These are phyloP conservation scores for Penicillium flavigenum DNA, from an alignment of 495 filamentous ascomycete species.

Conservation along the genomic window DNA sequence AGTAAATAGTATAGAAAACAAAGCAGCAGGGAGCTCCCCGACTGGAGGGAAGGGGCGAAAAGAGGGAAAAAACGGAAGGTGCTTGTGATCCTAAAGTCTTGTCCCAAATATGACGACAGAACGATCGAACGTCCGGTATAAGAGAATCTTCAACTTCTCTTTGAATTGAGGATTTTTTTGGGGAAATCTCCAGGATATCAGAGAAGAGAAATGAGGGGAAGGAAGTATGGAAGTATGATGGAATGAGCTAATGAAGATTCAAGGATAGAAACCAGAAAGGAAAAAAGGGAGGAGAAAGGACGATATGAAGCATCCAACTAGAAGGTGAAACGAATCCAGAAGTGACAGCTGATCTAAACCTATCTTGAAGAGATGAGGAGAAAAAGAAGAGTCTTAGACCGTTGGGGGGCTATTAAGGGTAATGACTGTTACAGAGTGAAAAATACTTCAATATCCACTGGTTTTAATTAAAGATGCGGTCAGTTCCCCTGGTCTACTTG, in stretches of 20 bases:
- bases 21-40: not conserved
- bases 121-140: not conserved
- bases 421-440: constrained; percentile 9
- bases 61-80: constrained; percentile 3
- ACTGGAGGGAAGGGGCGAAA: constrained; percentile 2
- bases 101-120: constrained; percentile 17
- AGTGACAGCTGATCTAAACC: constrained; percentile 11
- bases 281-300: not conserved
- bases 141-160: not conserved
- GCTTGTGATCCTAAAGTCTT: constrained; percentile 17
- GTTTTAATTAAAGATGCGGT: constrained; percentile 17
- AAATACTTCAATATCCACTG: constrained; percentile 16
- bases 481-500: not conserved
- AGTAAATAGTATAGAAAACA: constrained; percentile 7
- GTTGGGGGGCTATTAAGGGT: constrained; percentile 1
- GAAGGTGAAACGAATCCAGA: constrained; percentile 7
- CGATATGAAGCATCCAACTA: constrained; percentile 4
- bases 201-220: not conserved
- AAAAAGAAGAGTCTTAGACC: constrained; percentile 17
- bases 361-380: not conserved
- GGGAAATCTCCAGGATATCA: not conserved
- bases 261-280: not conserved
- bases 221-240: no score
- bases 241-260: no score
- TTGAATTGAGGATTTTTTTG: no score